These are phyloP conservation scores for Solanum hybrid DNA, from an alignment of 305 asterid species.

Conservation along the genomic window DNA sequence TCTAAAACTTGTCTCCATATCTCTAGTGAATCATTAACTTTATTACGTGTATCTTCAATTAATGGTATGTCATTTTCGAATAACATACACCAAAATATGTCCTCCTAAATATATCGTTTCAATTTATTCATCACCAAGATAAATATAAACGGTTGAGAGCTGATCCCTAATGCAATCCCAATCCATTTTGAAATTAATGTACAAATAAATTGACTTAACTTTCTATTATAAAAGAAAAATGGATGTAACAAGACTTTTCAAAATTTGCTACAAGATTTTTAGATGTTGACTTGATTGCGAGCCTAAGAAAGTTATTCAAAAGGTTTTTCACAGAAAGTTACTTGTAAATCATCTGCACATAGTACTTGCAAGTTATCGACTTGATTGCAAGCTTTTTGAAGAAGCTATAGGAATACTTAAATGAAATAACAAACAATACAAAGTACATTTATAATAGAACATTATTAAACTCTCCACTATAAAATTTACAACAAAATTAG, in stretches of 20 bases:
- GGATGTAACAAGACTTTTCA: neutral
- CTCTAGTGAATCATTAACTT: neutral
- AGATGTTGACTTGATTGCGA: neutral
- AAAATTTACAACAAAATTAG: too few species aligned
- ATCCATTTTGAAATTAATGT: neutral
- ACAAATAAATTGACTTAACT: neutral
- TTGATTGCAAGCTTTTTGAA: neutral
- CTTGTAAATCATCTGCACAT: fast-evolving
- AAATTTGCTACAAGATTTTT: too few species aligned
- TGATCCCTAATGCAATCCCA: neutral
- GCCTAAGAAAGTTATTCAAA: too few species aligned
- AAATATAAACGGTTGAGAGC: neutral
- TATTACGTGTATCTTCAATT: too few species aligned
- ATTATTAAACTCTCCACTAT: neutral
- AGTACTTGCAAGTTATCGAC: neutral
- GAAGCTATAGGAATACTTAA: too few species aligned
- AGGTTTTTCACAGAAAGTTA: too few species aligned
- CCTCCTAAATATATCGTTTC: neutral
- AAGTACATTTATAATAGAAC: too few species aligned
- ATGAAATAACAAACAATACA: neutral
- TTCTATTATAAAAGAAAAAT: too few species aligned
- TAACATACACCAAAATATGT: neutral
- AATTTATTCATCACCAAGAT: too few species aligned
- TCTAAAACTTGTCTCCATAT: neutral
- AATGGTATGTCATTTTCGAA: too few species aligned